Conservation (phyloP, 768 basidiomycete genomes). For the Goffeauzyma gilvescens region DNA sequence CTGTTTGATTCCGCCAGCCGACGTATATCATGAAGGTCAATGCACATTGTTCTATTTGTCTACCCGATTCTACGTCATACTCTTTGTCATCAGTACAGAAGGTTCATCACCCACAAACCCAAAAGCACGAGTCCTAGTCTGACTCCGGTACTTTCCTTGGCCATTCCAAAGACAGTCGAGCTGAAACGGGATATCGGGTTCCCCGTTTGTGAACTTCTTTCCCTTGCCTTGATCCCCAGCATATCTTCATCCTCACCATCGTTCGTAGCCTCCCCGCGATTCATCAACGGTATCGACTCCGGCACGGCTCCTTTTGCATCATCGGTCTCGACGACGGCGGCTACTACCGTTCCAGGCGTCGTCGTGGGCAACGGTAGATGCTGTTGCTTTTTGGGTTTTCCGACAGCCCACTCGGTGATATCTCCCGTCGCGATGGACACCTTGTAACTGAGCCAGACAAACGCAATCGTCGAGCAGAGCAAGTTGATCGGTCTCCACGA, state of each 20-base stretch:
- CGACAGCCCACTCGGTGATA: constrained; percentile 41
- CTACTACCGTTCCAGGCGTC: constrained; percentile 32
- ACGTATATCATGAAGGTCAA: too few species aligned
- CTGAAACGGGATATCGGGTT: constrained; percentile 15
- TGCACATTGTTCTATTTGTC: too few species aligned
- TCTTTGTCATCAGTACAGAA: too few species aligned
- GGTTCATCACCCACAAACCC: constrained; percentile 49
- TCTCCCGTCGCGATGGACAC: constrained; percentile 57
- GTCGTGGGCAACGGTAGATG: constrained; percentile 1
- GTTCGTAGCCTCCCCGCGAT: constrained; percentile 9
- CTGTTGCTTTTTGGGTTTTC: constrained; percentile 24
- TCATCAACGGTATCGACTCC: constrained; percentile 30
- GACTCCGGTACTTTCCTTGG: constrained; percentile 35
- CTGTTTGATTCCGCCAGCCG: too few species aligned
- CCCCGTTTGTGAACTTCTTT: constrained; percentile 17
- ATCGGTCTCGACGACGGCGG: constrained; percentile 15
- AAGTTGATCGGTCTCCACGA: constrained; percentile 60
- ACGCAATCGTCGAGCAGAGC: constrained; percentile 52
- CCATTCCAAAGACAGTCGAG: constrained; percentile 30
- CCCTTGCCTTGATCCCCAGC: constrained; percentile 8
- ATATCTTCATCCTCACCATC: constrained; percentile 7
- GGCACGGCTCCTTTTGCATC: constrained; percentile 21
- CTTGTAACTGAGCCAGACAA: constrained; percentile 60
- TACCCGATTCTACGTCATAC: too few species aligned
- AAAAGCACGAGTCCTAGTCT: constrained; percentile 35